phyloP scores from a whole-genome alignment of 2,329 filamentous ascomycete genomes.

The Alternaria gansuensis region DNA sequence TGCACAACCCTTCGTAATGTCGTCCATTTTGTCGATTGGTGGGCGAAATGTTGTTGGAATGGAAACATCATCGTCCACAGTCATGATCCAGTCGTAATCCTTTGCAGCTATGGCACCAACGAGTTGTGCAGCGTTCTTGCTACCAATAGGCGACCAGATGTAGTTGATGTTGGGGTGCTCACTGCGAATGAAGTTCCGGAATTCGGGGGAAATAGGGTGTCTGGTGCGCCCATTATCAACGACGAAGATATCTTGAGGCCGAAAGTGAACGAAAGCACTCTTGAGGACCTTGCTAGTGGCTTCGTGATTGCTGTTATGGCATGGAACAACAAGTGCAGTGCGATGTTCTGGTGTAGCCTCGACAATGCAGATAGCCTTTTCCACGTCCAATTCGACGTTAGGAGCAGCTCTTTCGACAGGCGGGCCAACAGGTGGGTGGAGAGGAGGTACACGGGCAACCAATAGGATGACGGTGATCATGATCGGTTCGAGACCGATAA shows the following conservation, averaged over 20 bases:
- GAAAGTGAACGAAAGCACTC: constrained; percentile 25
- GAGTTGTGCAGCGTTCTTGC: constrained; percentile 32
- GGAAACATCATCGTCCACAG: constrained; percentile 31
- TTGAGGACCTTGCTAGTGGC: constrained; percentile 19
- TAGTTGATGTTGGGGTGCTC: constrained; percentile 27
- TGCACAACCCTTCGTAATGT: constrained; percentile 26
- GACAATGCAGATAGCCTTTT: constrained; percentile 3
- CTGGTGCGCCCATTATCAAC: constrained; percentile 27
- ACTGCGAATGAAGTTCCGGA: constrained; percentile 27
- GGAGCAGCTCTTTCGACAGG: background rate
- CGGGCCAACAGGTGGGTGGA: background rate
- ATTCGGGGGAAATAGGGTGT: constrained; percentile 21
- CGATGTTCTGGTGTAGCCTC: constrained; percentile 7
- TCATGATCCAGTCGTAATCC: constrained; percentile 28
- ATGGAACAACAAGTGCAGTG: constrained; percentile 20
- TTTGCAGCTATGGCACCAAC: constrained; percentile 28
- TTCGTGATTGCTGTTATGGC: constrained; percentile 21
- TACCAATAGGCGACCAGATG: constrained; percentile 33
- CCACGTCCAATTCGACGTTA: background rate
- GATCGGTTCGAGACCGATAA: constrained; percentile 21
- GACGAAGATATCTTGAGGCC: constrained; percentile 26
- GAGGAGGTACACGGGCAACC: constrained; percentile 11
- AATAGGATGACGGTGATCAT: constrained; percentile 23
- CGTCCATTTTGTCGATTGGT: constrained; percentile 25
- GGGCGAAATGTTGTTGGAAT: constrained; percentile 26